Conservation (phyloP, 2,329 filamentous ascomycete species). For the Aspergillus brasiliensis region DNA sequence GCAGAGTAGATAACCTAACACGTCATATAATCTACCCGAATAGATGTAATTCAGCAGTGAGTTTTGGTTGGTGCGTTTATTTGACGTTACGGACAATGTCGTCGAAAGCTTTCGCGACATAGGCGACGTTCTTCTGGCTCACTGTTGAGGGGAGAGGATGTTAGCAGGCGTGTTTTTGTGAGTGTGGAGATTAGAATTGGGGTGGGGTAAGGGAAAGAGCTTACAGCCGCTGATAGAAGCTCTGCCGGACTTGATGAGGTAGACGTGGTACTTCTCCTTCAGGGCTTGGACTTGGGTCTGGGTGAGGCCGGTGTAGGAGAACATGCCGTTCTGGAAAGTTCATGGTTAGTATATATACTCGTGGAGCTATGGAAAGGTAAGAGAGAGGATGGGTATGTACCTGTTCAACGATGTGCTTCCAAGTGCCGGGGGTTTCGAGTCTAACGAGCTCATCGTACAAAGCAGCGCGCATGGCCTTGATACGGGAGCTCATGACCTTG, state of each 20-base stretch:
- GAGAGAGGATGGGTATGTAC: conserved; percentile 51
- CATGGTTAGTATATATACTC: not conserved
- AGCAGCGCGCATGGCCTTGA: conserved; percentile 83
- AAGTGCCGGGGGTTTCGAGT: conserved; percentile 83
- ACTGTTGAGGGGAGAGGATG: conserved; percentile 23
- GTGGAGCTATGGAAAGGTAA: not conserved
- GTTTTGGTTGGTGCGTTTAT: conserved; percentile 12
- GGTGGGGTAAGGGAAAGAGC: conserved; percentile 9
- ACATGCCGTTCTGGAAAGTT: conserved; percentile 70
- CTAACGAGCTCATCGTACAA: conserved; percentile 80
- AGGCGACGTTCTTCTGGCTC: conserved; percentile 43
- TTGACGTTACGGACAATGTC: conserved; percentile 40
- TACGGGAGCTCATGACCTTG: conserved; percentile 87
- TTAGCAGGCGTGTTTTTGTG: conserved; percentile 8
- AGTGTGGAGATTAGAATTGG: not conserved
- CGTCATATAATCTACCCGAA: too few species aligned
- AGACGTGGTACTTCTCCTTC: conserved; percentile 47
- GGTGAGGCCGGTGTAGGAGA: conserved; percentile 69
- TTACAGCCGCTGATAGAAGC: conserved; percentile 45
- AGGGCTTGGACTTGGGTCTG: conserved; percentile 47
- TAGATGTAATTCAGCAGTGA: too few species aligned
- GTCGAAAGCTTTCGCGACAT: conserved; percentile 43
- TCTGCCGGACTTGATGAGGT: conserved; percentile 44
- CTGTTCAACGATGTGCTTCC: conserved; percentile 97
- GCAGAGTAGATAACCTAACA: too few species aligned